Conservation (phyloP, 163 green algal species). For the Chlorella variabilis region DNA sequence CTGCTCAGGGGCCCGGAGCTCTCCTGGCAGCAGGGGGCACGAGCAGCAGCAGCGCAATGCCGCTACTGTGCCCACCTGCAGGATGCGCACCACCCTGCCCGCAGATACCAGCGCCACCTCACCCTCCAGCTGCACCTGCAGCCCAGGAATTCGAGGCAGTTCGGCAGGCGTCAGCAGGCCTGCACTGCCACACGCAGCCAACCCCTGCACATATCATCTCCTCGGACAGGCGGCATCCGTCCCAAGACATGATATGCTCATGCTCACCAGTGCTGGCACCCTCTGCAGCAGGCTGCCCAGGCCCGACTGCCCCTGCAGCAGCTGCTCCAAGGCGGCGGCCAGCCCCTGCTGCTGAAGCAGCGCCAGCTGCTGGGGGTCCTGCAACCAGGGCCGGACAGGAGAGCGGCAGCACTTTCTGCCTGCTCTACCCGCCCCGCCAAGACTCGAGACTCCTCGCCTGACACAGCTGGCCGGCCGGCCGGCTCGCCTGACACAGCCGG, state of each 20-base stretch:
- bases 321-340: background rate
- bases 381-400: background rate
- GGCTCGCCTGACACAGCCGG: too few species aligned
- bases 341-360: slow-evolving; percentile 7
- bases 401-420: too few species aligned
- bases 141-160: background rate
- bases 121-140: slow-evolving; percentile 12
- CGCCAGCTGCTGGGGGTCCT: background rate
- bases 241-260: too few species aligned
- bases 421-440: too few species aligned
- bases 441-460: too few species aligned
- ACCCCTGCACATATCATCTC: too few species aligned
- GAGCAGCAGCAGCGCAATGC: too few species aligned
- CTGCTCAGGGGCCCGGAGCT: too few species aligned
- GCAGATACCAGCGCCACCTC: background rate
- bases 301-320: background rate
- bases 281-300: background rate
- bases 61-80: slow-evolving; percentile 2
- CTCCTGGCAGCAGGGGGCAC: too few species aligned
- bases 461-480: background rate
- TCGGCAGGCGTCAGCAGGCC: background rate
- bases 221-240: too few species aligned
- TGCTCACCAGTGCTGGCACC: background rate
- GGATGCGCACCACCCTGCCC: background rate
- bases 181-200: too few species aligned